Evolutionary conservation across 1,284 basidiomycete species (phyloP).

Genomic region (Ceratobasidium sp.): DNA sequence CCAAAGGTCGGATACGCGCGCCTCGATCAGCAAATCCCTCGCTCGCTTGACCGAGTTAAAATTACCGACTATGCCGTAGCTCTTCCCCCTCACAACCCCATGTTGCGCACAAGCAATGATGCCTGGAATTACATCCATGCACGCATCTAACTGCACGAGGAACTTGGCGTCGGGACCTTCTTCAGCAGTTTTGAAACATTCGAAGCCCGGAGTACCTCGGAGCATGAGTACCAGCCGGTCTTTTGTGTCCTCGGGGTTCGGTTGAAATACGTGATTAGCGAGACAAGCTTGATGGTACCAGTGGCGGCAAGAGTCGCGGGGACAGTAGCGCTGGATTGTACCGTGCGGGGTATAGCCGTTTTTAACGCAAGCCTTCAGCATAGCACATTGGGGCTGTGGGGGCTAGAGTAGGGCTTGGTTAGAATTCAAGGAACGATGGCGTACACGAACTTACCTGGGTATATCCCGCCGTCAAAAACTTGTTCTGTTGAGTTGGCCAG

Average conservation of each 20-base stretch:
- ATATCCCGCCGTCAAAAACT: background rate
- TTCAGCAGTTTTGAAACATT: slow-evolving; percentile 8
- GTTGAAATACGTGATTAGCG: slow-evolving; percentile 2
- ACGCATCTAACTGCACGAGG: slow-evolving; percentile 13
- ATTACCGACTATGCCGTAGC: slow-evolving; percentile 34
- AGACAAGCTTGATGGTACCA: slow-evolving; percentile 38
- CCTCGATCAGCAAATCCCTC: slow-evolving; percentile 16
- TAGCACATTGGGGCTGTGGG: slow-evolving; percentile 11
- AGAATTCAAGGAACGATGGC: no score
- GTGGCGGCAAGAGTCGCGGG: slow-evolving; percentile 29
- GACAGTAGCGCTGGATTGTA: slow-evolving; percentile 21
- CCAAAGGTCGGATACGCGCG: slow-evolving; percentile 21
- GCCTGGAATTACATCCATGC: background rate
- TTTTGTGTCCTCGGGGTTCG: background rate
- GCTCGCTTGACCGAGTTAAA: slow-evolving; percentile 21
- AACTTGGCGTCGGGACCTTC: slow-evolving; percentile 26
- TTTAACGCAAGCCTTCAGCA: slow-evolving; percentile 14
- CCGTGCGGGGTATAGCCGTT: slow-evolving; percentile 17
- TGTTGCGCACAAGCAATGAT: slow-evolving; percentile 36
- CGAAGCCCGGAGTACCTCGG: slow-evolving; percentile 32
- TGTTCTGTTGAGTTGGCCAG: slow-evolving; percentile 26
- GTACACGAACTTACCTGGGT: slow-evolving; percentile 7
- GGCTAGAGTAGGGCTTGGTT: background rate
- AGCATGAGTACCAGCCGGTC: slow-evolving; percentile 23
- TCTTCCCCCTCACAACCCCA: slow-evolving; percentile 23